phyloP scores from a whole-genome alignment of 495 filamentous ascomycete species.

The Clavariopsis aquatica region DNA sequence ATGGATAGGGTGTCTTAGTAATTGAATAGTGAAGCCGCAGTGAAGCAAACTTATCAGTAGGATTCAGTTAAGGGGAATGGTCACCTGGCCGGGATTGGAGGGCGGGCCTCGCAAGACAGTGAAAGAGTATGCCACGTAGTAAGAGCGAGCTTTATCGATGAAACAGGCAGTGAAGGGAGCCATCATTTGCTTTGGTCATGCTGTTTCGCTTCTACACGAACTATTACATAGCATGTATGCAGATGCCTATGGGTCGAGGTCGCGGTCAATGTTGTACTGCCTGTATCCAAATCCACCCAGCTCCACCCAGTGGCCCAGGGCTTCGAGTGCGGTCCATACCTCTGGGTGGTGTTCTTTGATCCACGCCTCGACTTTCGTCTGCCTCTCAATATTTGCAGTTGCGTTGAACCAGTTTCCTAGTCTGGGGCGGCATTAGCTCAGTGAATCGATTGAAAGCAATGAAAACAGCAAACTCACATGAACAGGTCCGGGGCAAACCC shows the following conservation, averaged over 20 bases:
- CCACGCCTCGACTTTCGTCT: constrained; percentile 72
- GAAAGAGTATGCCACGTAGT: too few species aligned
- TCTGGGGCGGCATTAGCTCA: constrained; percentile 49
- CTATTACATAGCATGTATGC: not conserved
- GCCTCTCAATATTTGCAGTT: constrained; percentile 58
- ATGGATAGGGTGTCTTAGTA: too few species aligned
- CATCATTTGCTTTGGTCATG: too few species aligned
- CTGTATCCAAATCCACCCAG: constrained; percentile 33
- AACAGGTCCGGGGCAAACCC: constrained; percentile 64
- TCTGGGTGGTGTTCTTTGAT: constrained; percentile 64
- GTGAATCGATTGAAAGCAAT: constrained; percentile 22
- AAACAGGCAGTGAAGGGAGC: too few species aligned
- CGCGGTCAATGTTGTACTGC: constrained; percentile 32
- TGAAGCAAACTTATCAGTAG: too few species aligned
- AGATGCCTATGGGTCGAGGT: constrained; percentile 28
- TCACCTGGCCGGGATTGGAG: too few species aligned
- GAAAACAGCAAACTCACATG: constrained; percentile 61
- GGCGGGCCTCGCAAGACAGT: too few species aligned
- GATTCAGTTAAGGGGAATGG: too few species aligned
- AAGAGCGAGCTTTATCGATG: too few species aligned
- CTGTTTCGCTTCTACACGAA: not conserved
- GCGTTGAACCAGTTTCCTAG: constrained; percentile 74
- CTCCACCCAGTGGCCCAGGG: constrained; percentile 19
- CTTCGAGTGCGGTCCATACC: constrained; percentile 64
- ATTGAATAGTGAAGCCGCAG: too few species aligned